phyloP scores from a whole-genome alignment of 2,329 filamentous ascomycete species.

The Monosporascus ibericus region DNA sequence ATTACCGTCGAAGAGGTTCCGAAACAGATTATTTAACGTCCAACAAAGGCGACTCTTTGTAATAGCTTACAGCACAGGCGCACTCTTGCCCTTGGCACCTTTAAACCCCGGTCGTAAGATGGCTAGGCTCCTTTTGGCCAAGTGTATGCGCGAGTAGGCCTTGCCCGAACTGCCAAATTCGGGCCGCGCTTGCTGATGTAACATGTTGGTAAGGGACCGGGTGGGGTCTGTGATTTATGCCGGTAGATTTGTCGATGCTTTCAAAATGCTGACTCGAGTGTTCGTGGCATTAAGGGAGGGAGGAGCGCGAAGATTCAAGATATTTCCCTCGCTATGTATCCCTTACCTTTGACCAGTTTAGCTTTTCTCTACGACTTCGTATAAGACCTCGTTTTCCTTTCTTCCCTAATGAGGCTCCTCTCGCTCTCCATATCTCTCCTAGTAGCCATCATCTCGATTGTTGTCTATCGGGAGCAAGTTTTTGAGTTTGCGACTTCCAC shows the following conservation, averaged over 20 bases:
- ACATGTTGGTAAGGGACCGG: neutral
- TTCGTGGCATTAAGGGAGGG: neutral
- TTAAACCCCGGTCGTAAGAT: too few relatives aligned
- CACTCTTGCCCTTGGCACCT: too few relatives aligned
- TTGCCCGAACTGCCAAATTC: neutral
- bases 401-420: slow-evolving; percentile 30
- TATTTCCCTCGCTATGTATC: neutral
- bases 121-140: neutral
- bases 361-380: neutral
- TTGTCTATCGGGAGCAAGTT: slow-evolving; percentile 27
- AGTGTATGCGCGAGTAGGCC: neutral
- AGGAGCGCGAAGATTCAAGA: neutral
- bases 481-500: slow-evolving; percentile 18
- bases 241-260: neutral
- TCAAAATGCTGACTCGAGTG: neutral
- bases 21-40: too few relatives aligned
- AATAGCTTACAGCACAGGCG: too few relatives aligned
- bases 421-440: slow-evolving; percentile 32
- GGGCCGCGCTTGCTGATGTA: neutral
- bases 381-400: slow-evolving; percentile 1
- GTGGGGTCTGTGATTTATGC: neutral
- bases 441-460: slow-evolving; percentile 31
- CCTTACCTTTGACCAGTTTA: neutral
- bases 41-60: too few relatives aligned
- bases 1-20: too few relatives aligned